Conservation (phyloP, 257 asterid species). For the Ehretia macrophylla region DNA sequence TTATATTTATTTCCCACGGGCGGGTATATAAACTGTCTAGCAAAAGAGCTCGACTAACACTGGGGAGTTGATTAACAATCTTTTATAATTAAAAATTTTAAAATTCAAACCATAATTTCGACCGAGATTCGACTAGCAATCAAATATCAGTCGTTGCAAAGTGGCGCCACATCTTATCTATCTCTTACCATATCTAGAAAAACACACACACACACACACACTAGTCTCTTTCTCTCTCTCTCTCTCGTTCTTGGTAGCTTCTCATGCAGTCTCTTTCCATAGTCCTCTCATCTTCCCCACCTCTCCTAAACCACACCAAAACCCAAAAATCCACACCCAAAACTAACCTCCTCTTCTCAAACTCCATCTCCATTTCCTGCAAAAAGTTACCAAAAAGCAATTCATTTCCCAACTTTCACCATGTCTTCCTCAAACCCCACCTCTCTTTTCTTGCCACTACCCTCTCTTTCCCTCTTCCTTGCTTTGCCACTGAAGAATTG, state of each 20-base stretch:
- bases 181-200: slow-evolving; percentile 2
- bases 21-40: too few relatives aligned
- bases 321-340: slow-evolving; percentile 30
- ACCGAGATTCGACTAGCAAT: too few relatives aligned
- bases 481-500: slow-evolving; percentile 51
- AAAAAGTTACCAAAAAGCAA: slow-evolving; percentile 2
- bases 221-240: slow-evolving; percentile 5
- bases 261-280: slow-evolving; percentile 68
- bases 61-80: too few relatives aligned
- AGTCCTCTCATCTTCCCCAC: slow-evolving; percentile 51
- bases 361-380: slow-evolving; percentile 11
- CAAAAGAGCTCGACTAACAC: too few relatives aligned
- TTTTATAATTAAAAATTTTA: too few relatives aligned
- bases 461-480: slow-evolving; percentile 50
- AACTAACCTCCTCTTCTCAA: slow-evolving; percentile 20
- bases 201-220: not conserved
- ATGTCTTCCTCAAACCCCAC: slow-evolving; percentile 25
- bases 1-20: too few relatives aligned
- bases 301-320: slow-evolving; percentile 32
- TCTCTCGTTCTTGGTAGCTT: not conserved
- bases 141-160: too few relatives aligned
- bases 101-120: too few relatives aligned
- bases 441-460: slow-evolving; percentile 33
- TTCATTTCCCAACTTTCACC: slow-evolving; percentile 16
- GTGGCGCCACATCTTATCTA: slow-evolving; percentile 49